Conservation (phyloP, 306 rosid species). For the Quercus alba region DNA sequence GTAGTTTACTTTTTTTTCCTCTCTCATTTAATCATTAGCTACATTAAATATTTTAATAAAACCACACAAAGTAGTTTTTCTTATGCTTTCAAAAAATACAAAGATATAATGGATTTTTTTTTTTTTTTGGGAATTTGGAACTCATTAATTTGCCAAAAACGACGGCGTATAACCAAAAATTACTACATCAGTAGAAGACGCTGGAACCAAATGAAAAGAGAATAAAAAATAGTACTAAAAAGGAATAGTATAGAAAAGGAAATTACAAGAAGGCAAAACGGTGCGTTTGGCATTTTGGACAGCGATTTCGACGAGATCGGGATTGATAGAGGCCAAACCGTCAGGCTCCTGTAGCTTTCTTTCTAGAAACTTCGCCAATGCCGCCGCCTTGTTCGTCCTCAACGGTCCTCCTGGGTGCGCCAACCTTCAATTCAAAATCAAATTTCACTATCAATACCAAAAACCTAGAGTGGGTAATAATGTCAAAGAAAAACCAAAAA, state of each 20-base stretch:
- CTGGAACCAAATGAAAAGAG: no score
- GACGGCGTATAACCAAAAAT: no score
- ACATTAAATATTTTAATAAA: no score
- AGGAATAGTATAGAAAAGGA: no score
- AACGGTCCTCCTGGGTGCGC: conserved; percentile 97
- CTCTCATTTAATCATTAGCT: no score
- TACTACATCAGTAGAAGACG: no score
- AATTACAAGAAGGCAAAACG: conserved; percentile 49
- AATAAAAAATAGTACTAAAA: background rate
- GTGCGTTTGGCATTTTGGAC: conserved; percentile 69
- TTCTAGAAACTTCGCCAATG: conserved; percentile 81
- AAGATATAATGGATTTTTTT: no score
- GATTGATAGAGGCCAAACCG: conserved; percentile 66
- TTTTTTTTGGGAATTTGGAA: no score
- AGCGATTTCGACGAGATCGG: conserved; percentile 67
- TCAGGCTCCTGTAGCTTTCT: conserved; percentile 69
- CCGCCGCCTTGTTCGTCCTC: conserved; percentile 89
- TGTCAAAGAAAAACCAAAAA: background rate
- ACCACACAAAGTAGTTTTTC: no score
- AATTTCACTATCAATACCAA: background rate
- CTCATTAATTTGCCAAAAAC: no score
- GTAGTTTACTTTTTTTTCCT: no score
- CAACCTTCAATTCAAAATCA: conserved; percentile 36
- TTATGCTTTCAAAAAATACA: no score
- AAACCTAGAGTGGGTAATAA: background rate